Conservation (phyloP, 305 asterid species). For the Fraxinus floribunda region DNA sequence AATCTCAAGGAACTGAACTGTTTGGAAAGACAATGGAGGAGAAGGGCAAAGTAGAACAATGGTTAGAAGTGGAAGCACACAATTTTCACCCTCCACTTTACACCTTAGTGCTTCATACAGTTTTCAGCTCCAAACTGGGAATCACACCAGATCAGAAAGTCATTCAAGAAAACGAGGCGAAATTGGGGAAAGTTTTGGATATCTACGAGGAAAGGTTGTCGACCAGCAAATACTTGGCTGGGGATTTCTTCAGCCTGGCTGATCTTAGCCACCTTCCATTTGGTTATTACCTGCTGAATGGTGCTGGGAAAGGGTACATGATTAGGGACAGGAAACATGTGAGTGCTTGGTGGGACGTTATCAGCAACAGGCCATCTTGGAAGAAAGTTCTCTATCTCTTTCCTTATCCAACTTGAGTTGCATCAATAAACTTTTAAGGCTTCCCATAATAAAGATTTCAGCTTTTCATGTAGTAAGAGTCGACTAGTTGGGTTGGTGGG, state of each 20-base stretch:
- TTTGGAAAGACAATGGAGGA: constrained; percentile 41
- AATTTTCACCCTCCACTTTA: constrained; percentile 46
- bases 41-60: constrained; percentile 44
- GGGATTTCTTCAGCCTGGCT: constrained; percentile 49
- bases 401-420: constrained; percentile 22
- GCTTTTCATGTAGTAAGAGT: background rate
- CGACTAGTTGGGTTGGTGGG: background rate
- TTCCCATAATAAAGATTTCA: background rate
- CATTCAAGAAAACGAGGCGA: constrained; percentile 40
- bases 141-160: constrained; percentile 22
- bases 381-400: constrained; percentile 33
- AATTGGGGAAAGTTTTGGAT: constrained; percentile 39
- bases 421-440: background rate
- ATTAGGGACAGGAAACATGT: constrained; percentile 44
- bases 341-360: constrained; percentile 54
- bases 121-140: constrained; percentile 33
- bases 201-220: constrained; percentile 49
- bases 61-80: constrained; percentile 54
- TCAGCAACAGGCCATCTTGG: constrained; percentile 50
- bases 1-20: constrained; percentile 42
- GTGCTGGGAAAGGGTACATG: constrained; percentile 31
- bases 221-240: constrained; percentile 45
- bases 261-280: constrained; percentile 52
- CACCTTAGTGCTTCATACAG: constrained; percentile 30
- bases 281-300: constrained; percentile 28